Percentiles rank a stretch among this genome's conserved stretches.
These are phyloP conservation scores for Nakazawaea laoshanensis DNA, from an alignment of 805 yeast genomes.

Conservation along the genomic window DNA sequence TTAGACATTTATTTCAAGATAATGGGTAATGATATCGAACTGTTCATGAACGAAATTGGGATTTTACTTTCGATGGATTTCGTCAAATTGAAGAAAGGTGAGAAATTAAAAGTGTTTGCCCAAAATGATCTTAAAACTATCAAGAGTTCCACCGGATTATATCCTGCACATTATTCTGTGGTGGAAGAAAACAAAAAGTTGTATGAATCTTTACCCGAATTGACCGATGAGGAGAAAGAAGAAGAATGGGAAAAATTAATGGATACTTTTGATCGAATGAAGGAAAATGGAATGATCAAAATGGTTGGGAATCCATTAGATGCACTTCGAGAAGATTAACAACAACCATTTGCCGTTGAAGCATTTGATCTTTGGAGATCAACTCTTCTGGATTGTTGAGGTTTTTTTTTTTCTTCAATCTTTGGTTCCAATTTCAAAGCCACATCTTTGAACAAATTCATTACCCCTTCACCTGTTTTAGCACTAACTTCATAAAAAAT, in stretches of 20 bases:
- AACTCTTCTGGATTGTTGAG: constrained; percentile 1
- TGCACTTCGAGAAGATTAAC: constrained; percentile 4
- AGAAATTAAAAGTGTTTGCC: not conserved
- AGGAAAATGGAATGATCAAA: constrained; percentile 9
- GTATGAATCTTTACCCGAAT: constrained; percentile 4
- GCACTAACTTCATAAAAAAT: constrained; percentile 51
- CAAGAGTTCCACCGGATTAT: constrained; percentile 1
- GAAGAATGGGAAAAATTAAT: constrained; percentile 10
- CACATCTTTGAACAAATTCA: constrained; percentile 37
- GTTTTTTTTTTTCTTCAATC: constrained; percentile 5
- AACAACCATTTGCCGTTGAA: constrained; percentile 6
- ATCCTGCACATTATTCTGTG: constrained; percentile 8
- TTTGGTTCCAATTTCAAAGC: constrained; percentile 32
- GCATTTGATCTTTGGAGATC: constrained; percentile 7
- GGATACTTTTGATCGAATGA: constrained; percentile 10
- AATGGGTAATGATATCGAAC: constrained; percentile 7
- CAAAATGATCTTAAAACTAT: constrained; percentile 1
- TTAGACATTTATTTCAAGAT: constrained; percentile 7
- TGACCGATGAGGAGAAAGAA: constrained; percentile 10
- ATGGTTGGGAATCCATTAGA: constrained; percentile 10
- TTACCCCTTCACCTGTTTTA: constrained; percentile 44
- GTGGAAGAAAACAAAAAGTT: constrained; percentile 6
- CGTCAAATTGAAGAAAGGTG: constrained; percentile 3
- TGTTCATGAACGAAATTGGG: constrained; percentile 6
- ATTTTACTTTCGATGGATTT: constrained; percentile 9